Base-by-base conservation (phyloP, 192 early-diverging fungal genomes). In the Entomortierella lignicola region DNA sequence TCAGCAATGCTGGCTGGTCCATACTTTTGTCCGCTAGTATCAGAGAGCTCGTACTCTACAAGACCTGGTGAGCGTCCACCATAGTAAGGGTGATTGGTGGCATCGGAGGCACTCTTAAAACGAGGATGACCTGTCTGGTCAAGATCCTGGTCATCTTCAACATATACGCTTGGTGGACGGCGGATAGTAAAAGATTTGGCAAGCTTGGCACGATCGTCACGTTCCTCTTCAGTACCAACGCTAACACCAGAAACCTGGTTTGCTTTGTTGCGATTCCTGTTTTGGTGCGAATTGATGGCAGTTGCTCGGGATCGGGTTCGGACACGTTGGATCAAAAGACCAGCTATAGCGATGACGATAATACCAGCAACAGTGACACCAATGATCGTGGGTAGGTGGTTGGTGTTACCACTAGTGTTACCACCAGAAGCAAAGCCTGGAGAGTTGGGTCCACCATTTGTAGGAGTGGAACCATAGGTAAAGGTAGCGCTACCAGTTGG, bases 131-230 rank as follows among this genome's bases (percentile, higher is more conserved):
- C 75, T 15, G 75, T 79, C 43, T 70, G 61, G 68, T 79, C 68
- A 26, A 79, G 25, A 52, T 79, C 75, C 41, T 60, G 64, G 44
- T 77, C 75, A 21, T 79, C 75, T 1, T 79, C 75, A 0, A 79
- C 58, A 37, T 79, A 79, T 31, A 79, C 67, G 20, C 50, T 60
- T 41, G 75, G 67, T 8, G 75, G 75, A 25, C 44, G 42, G 25
- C 75, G 75, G 57, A 79, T 79, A 21, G 75, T 79, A 57, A 79
- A 79, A 8, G 75, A 79, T 25, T 66, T 79, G 37, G 75, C 75
- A 6, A 79, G 55, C 51, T 79, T 79, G 63, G 68, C 50, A 15
- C 30, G 29, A n/a, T 79, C 75, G 0, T 62, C 75, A 20, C 75
- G 60, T 6, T 64, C 57, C 0, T 57, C 62, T 42, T 31, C 32